These are phyloP conservation scores for Solanum sitiens DNA, from an alignment of 257 asterid species.

Conservation along the genomic window DNA sequence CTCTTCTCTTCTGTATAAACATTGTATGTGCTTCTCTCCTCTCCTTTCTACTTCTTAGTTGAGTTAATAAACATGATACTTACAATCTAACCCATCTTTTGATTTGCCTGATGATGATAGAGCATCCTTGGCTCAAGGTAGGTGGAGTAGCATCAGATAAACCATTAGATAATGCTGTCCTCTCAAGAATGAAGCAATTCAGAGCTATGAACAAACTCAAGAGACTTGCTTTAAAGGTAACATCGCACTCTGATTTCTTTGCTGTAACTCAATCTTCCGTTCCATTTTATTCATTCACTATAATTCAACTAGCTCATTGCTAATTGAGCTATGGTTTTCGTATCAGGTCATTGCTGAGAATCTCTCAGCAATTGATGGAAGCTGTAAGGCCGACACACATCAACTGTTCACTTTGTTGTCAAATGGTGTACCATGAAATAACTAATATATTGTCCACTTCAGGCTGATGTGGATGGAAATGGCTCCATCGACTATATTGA, in stretches of 20 bases:
- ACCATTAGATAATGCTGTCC: conserved; percentile 75
- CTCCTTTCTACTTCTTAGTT: neutral
- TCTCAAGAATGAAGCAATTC: conserved; percentile 84
- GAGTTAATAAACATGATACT: neutral
- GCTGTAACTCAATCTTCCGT: neutral
- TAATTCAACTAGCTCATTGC: neutral
- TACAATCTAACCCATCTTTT: neutral
- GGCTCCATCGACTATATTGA: conserved; percentile 78
- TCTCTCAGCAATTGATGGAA: conserved; percentile 78
- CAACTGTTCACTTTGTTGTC: neutral
- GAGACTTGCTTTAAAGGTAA: conserved; percentile 75
- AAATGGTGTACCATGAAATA: neutral
- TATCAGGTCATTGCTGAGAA: conserved; percentile 77
- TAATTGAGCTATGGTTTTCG: neutral
- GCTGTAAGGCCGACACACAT: conserved; percentile 37
- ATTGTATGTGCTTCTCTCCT: neutral
- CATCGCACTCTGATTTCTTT: neutral
- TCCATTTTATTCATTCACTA: neutral
- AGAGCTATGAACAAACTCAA: conserved; percentile 89
- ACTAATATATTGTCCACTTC: neutral
- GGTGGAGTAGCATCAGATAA: conserved; percentile 75
- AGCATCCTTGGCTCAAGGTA: conserved; percentile 84
- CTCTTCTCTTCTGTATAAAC: neutral
- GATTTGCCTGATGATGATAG: conserved; percentile 16
- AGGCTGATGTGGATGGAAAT: conserved; percentile 93